These are phyloP conservation scores for Colletotrichum brevisporum DNA, from an alignment of 2,329 filamentous ascomycete species.

Conservation along the genomic window DNA sequence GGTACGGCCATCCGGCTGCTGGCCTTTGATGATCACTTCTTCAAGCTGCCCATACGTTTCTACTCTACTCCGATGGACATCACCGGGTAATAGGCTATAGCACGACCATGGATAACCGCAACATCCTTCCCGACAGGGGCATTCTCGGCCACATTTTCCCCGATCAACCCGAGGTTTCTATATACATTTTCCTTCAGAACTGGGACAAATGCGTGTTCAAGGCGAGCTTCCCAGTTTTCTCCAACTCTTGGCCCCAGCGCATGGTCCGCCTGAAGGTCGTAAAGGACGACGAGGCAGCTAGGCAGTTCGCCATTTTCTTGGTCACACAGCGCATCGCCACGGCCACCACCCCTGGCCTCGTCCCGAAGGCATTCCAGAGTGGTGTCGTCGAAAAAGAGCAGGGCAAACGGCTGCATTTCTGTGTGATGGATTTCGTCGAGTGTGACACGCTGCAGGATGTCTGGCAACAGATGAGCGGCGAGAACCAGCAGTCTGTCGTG, in stretches of 20 bases:
- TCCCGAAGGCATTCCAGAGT: not conserved
- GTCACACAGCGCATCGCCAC: not conserved
- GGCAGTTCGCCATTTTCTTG: not conserved
- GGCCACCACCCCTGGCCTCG: not conserved
- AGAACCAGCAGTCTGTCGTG: conserved; percentile 1
- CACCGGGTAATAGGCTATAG: not conserved
- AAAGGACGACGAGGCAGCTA: not conserved
- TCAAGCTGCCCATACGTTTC: too few relatives aligned
- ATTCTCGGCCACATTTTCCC: not conserved
- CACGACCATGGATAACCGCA: not conserved
- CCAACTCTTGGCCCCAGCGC: not conserved
- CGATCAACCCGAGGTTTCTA: not conserved
- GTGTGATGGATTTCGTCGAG: conserved; percentile 4
- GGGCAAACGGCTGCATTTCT: conserved; percentile 5
- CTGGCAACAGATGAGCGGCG: conserved; percentile 8
- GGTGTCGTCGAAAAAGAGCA: not conserved
- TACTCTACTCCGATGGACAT: not conserved
- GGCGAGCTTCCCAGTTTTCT: not conserved
- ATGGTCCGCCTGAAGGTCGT: not conserved
- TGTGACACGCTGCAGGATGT: not conserved
- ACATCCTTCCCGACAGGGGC: not conserved
- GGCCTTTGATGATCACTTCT: too few relatives aligned
- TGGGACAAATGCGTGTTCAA: not conserved
- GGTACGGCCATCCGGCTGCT: too few relatives aligned
- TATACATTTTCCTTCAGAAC: not conserved